A percentile compares a stretch with the other conserved stretches of the same genome.
phyloP scores from a whole-genome alignment of 2,329 filamentous ascomycete genomes.

The Alternaria triticimaculans region DNA sequence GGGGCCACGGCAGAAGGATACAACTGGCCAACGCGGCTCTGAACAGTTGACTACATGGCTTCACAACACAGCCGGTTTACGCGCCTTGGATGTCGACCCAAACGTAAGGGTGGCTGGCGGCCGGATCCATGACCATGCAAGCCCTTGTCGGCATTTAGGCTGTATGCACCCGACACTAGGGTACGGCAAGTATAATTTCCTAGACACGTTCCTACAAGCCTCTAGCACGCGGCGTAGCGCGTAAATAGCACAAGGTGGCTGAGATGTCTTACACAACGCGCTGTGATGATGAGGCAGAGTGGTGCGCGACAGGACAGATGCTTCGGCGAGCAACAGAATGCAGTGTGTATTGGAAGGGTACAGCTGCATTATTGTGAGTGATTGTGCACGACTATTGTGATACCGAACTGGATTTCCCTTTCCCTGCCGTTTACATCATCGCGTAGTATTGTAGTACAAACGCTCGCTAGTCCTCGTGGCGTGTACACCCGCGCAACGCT shows the following conservation, averaged over 20 bases:
- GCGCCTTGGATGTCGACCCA: slow-evolving; percentile 10
- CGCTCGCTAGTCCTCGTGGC: not conserved
- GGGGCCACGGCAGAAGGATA: slow-evolving; percentile 41
- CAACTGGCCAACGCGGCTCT: slow-evolving; percentile 40
- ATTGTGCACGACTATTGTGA: not conserved
- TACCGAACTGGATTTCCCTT: not conserved
- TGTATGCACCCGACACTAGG: not conserved
- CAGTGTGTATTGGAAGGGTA: not conserved
- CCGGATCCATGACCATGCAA: not conserved
- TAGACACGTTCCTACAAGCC: not conserved
- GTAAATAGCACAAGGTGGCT: not conserved
- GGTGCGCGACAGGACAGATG: not conserved
- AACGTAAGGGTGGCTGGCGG: not conserved
- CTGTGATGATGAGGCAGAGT: not conserved
- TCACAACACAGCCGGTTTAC: slow-evolving; percentile 9
- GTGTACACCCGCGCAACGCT: not conserved
- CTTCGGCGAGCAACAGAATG: not conserved
- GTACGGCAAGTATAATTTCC: not conserved
- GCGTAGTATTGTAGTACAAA: not conserved
- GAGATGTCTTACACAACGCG: not conserved
- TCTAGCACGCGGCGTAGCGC: not conserved
- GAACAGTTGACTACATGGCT: slow-evolving; percentile 19
- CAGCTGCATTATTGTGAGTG: slow-evolving; percentile 5
- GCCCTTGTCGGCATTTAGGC: slow-evolving; percentile 1
- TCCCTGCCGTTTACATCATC: not conserved